A percentile compares a stretch with the other conserved stretches of the same genome.
These are phyloP conservation scores for Heracleum sosnowskyi DNA, from an alignment of 129 eudicot genomes.

Conservation along the genomic window DNA sequence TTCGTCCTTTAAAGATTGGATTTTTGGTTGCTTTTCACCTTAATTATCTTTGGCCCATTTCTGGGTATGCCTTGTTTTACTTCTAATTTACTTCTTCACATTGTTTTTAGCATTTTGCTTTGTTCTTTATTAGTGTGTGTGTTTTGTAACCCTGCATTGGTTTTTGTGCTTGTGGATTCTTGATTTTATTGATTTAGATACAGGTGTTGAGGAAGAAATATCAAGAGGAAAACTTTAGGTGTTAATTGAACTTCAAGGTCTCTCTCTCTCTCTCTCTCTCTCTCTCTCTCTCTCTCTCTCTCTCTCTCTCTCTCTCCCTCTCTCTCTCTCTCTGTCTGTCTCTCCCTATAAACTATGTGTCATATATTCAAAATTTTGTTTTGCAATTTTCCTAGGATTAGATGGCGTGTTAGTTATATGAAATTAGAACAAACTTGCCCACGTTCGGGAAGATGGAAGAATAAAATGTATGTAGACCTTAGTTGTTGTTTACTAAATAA, in stretches of 20 bases:
- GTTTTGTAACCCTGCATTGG: slow-evolving; percentile 24
- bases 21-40: slow-evolving; percentile 23
- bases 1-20: slow-evolving; percentile 21
- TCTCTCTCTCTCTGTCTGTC: too few species aligned
- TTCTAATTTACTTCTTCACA: slow-evolving; percentile 29
- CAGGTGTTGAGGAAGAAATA: slow-evolving; percentile 22
- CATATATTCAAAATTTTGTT: too few species aligned
- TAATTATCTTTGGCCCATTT: slow-evolving; percentile 28
- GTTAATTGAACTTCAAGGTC: slow-evolving; percentile 16
- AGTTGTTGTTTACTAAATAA: background rate
- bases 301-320: background rate
- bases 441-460: background rate
- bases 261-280: background rate
- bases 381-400: slow-evolving; percentile 8
- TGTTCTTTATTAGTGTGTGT: slow-evolving; percentile 6
- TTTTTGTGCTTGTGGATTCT: slow-evolving; percentile 20
- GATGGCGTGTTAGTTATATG: background rate
- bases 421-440: background rate
- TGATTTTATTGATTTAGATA: slow-evolving; percentile 12
- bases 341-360: background rate
- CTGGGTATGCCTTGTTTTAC: slow-evolving; percentile 20
- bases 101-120: slow-evolving; percentile 15
- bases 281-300: background rate
- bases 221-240: slow-evolving; percentile 15
- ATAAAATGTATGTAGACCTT: background rate